Evolutionary conservation across 2,329 filamentous ascomycete genomes (phyloP), one percentile per base, ranked within the genome.

Genomic region (Coniochaeta sp.): DNA sequence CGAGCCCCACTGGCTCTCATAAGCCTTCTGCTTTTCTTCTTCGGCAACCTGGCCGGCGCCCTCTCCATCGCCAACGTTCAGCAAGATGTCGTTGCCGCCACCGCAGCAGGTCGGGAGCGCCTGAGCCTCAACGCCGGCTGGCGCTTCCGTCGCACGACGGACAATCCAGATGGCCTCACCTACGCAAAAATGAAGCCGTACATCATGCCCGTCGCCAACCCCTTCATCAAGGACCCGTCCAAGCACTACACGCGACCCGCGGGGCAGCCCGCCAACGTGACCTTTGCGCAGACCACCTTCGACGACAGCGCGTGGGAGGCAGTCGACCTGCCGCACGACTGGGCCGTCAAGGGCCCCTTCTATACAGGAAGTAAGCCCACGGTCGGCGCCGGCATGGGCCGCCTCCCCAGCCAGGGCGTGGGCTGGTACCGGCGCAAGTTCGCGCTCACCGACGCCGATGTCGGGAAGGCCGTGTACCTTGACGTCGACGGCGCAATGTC

Each of bases 401-500:
- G 71, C 1, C 58, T 81, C 31, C 77, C 77, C 0, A 65, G 70
- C 16, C 70, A 78, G 14, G 77, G 77, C 2, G 70, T 81, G 2
- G 76, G 73, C 1, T 79, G 76, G 77, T 79, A 79, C 56, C 73
- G 76, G 4, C 66, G 68, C 26, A 71, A 61, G 3, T 6, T 79
- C 1, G 57, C 60, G 0, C 52, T 72, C 4, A 48, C 49, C 0
- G 50, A 60, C 0, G 59, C 58, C 1, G 70, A 74, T 18, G 51
- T 56, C 18, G 65, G 62, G 8, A 74, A 71, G 51, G 60, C 63
- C 0, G 57, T 76, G 12, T 78, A 67, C 49, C 60, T 78, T 6
- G 75, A 78, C 18, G 57, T 78, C 18, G 75, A 78, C 51, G 75
- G 76, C 3, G 75, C 75, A 48, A 77, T 76, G 74, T 72, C 74